A percentile compares a stretch with the other conserved stretches of the same genome.
phyloP scores from a whole-genome alignment of 768 basidiomycete genomes.

The Leccinum rimulosum region DNA sequence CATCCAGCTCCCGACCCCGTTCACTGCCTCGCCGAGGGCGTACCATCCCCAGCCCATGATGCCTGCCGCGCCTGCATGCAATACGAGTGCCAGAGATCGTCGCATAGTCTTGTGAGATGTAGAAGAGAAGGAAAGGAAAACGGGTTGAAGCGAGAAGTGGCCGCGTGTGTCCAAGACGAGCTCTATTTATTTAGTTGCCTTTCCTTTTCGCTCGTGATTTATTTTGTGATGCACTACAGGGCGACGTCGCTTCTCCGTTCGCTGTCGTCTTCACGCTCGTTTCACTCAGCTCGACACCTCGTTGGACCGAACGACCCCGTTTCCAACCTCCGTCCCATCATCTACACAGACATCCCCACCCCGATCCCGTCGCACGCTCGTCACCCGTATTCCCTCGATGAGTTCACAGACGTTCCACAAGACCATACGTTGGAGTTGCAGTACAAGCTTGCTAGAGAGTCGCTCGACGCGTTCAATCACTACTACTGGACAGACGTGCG shows the following conservation, averaged over 20 bases:
- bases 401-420: constrained; percentile 47
- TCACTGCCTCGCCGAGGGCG: constrained; percentile 4
- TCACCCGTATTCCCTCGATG: constrained; percentile 78
- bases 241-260: not conserved
- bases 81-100: constrained; percentile 15
- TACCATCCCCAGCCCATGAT: constrained; percentile 39
- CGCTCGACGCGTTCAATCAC: constrained; percentile 73
- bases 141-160: too few species aligned
- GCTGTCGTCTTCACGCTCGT: constrained; percentile 8
- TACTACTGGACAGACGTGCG: constrained; percentile 80
- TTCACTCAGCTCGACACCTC: constrained; percentile 33
- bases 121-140: not conserved
- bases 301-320: constrained; percentile 76
- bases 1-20: constrained; percentile 33
- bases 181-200: not conserved
- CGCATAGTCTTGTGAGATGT: constrained; percentile 5
- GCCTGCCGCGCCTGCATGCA: constrained; percentile 33
- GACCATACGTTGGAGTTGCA: constrained; percentile 57
- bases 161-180: not conserved
- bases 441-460: constrained; percentile 67
- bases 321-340: constrained; percentile 75
- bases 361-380: constrained; percentile 26
- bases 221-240: not conserved
- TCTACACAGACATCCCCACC: constrained; percentile 61
- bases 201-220: not conserved